phyloP scores from a whole-genome alignment of 1,284 basidiomycete species.

The Sanguinoderma infundibulare region DNA sequence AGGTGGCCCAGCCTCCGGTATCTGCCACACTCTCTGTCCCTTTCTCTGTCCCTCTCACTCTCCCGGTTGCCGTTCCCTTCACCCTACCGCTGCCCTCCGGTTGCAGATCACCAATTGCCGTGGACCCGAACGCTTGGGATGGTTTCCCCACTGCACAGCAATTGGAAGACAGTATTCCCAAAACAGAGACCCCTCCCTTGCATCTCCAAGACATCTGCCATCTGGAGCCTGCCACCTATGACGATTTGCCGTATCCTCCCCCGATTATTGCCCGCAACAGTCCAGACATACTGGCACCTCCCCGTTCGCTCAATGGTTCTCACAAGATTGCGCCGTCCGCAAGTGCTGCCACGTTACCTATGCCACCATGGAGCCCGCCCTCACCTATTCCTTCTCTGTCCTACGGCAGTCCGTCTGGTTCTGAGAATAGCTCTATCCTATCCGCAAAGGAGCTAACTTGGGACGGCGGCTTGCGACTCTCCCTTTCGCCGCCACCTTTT shows the following conservation, averaged over 20 bases:
- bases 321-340: neutral
- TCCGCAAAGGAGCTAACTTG: slow-evolving; percentile 6
- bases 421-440: slow-evolving; percentile 1
- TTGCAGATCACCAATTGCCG: neutral
- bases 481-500: slow-evolving; percentile 7
- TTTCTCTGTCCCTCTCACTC: neutral
- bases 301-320: neutral
- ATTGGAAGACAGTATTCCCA: neutral
- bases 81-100: slow-evolving; percentile 2
- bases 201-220: slow-evolving; percentile 21
- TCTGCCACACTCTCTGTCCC: neutral
- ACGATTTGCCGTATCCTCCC: neutral
- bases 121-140: neutral
- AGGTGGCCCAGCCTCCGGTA: neutral
- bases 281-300: neutral
- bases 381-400: slow-evolving; percentile 17
- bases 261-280: neutral
- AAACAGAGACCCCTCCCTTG: neutral
- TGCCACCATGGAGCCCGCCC: slow-evolving; percentile 10
- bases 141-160: neutral
- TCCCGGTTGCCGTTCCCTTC: neutral
- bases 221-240: slow-evolving; percentile 7
- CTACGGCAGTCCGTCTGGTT: slow-evolving; percentile 13
- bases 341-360: neutral
- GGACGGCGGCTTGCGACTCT: slow-evolving; percentile 14